Base-by-base conservation (phyloP, 2,329 filamentous ascomycete species). In the Furcasterigmium furcatum region DNA sequence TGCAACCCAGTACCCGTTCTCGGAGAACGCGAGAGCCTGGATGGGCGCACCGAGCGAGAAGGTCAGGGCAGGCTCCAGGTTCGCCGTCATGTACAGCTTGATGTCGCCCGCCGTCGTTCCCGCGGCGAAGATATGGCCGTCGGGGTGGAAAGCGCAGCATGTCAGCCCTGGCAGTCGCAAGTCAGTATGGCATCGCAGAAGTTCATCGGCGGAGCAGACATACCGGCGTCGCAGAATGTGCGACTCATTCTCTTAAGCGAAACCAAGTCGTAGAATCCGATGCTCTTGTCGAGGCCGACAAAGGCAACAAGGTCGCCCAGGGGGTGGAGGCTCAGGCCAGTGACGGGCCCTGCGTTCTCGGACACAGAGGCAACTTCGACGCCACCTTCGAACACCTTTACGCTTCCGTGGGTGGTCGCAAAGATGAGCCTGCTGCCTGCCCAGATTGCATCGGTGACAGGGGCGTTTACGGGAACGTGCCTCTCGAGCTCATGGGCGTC, bases 1-100 rank as follows among this genome's bases (percentile, higher is more conserved):
- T 2, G 92, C 92, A 52, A 99, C 84, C 89, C 91, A 97, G 58
- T 88, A 96, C 20, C 94, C 94, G 57, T 99, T 99, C 66, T 99
- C 94, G 0, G 91, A 96, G 68, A 99, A 99, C 47, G 80, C 77
- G 34, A 99, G 71, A 10, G 83, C 80, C 56, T 88, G 82, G 4
- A 96, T 78, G 0, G 91, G 83, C 1, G 83, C 82, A 8, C 78
- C 80, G 2, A 86, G 68, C 18, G 68, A 72, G 65, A 95, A 96
- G 45, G 80, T 83, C 22, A 89, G 89, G 22, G 89, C 88, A 53
- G 83, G 78, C 49, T 85, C 80, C 30, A 91, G 86, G 0, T 81
- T 87, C 65, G 87, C 91, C 55, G 91, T 85, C 66, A 96, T 88
- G 68, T 88, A 97, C 44, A 99, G 80, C 64, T 91, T 89, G 63